A percentile compares a stretch with the other conserved stretches of the same genome.
Conservation (phyloP, 2,329 filamentous ascomycete genomes). For the Neopestalotiopsis clavispora region DNA sequence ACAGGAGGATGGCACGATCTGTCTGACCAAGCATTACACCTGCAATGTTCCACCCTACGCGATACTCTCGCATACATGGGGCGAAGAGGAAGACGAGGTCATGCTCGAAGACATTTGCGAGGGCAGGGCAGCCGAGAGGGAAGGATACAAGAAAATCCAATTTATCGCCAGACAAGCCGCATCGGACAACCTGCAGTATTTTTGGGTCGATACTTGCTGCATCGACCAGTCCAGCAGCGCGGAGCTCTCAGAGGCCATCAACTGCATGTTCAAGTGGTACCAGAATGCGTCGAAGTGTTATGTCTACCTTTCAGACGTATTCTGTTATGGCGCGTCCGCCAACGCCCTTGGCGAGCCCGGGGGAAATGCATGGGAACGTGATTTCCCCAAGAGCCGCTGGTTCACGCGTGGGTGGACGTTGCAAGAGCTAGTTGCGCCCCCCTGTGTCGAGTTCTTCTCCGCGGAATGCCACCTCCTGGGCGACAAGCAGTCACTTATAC, state of each 20-base stretch:
- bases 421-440: slow-evolving; percentile 30
- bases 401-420: slow-evolving; percentile 34
- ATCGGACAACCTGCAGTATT: background rate
- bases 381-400: slow-evolving; percentile 25
- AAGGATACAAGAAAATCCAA: background rate
- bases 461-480: background rate
- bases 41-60: too few species aligned
- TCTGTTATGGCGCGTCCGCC: too few species aligned
- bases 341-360: too few species aligned
- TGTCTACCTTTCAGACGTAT: slow-evolving; percentile 37
- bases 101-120: background rate
- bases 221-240: background rate
- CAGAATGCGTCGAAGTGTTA: slow-evolving; percentile 35
- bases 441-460: slow-evolving; percentile 30
- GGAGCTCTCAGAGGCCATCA: slow-evolving; percentile 5
- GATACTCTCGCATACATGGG: too few species aligned
- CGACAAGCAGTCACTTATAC: background rate
- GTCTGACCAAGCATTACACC: too few species aligned
- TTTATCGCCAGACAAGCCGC: background rate
- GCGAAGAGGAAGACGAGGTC: background rate
- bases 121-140: too few species aligned
- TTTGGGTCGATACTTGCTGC: slow-evolving; percentile 7
- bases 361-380: background rate
- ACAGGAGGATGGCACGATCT: too few species aligned
- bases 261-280: slow-evolving; percentile 14